These are phyloP conservation scores for Phycomyces blakesleeanus DNA, from an alignment of 192 early-diverging fungal genomes.

Conservation along the genomic window DNA sequence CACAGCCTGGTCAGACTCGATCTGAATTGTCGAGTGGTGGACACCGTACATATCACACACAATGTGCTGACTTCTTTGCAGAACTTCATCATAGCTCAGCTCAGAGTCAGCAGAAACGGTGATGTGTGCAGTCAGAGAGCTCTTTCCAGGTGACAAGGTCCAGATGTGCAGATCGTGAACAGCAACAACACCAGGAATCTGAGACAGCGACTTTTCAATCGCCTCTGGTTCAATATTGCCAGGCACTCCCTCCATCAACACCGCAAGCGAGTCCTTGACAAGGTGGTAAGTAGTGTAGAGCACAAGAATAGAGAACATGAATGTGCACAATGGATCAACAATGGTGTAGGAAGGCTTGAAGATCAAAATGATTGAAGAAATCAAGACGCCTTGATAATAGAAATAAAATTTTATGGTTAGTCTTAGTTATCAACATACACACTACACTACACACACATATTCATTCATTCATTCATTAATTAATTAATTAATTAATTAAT, in stretches of 20 bases:
- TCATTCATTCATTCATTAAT: too few relatives aligned
- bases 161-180: slow-evolving; percentile 58
- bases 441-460: too few relatives aligned
- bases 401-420: too few relatives aligned
- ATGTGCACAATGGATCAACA: slow-evolving; percentile 80
- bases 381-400: slow-evolving; percentile 53
- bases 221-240: slow-evolving; percentile 45
- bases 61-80: slow-evolving; percentile 45
- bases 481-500: too few relatives aligned
- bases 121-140: slow-evolving; percentile 33
- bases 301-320: slow-evolving; percentile 75
- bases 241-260: slow-evolving; percentile 75
- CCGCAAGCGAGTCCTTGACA: slow-evolving; percentile 57
- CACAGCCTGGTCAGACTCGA: slow-evolving; percentile 36
- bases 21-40: slow-evolving; percentile 54
- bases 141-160: slow-evolving; percentile 52
- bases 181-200: slow-evolving; percentile 43
- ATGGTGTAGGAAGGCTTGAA: slow-evolving; percentile 54
- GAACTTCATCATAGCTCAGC: slow-evolving; percentile 43
- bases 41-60: slow-evolving; percentile 49
- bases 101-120: slow-evolving; percentile 27
- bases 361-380: slow-evolving; percentile 65
- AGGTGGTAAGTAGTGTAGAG: slow-evolving; percentile 65
- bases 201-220: slow-evolving; percentile 36
- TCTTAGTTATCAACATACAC: too few relatives aligned